Conservation (phyloP, 192 early-diverging fungal genomes). For the Backusella westeae region DNA sequence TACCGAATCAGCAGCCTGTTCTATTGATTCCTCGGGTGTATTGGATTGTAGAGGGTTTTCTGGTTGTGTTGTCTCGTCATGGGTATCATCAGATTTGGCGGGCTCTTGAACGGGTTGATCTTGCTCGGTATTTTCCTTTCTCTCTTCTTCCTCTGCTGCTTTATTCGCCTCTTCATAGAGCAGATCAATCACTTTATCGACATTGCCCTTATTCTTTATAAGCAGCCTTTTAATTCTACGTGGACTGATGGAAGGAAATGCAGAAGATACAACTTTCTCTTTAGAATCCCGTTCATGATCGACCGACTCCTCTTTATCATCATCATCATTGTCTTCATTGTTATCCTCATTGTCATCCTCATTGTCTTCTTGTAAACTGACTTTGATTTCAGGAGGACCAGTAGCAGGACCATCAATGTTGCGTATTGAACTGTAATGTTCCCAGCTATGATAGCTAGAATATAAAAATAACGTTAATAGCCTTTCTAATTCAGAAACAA, state of each 20-base stretch:
- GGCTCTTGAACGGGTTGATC: not conserved
- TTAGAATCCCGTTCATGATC: conserved; percentile 27
- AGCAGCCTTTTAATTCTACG: conserved; percentile 49
- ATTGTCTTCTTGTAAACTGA: not conserved
- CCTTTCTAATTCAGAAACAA: too few relatives aligned
- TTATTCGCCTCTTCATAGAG: conserved; percentile 33
- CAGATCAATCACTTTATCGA: conserved; percentile 52
- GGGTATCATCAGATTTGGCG: not conserved
- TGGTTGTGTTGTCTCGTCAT: not conserved
- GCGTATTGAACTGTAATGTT: conserved; percentile 75
- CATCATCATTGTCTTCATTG: conserved; percentile 15
- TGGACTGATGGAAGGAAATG: conserved; percentile 50
- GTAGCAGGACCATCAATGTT: conserved; percentile 60
- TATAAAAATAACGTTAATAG: not conserved
- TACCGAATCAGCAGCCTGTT: not conserved
- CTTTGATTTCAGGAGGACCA: conserved; percentile 61
- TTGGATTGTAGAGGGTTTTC: not conserved
- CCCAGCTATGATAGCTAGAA: conserved; percentile 67
- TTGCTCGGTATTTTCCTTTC: not conserved
- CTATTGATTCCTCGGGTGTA: not conserved
- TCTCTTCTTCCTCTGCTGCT: not conserved
- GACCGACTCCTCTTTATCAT: conserved; percentile 21
- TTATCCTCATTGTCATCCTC: conserved; percentile 14
- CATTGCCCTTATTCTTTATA: conserved; percentile 40
- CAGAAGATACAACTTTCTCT: conserved; percentile 58